Conservation (phyloP, 2,329 filamentous ascomycete species). For the Fusarium drepaniforme region DNA sequence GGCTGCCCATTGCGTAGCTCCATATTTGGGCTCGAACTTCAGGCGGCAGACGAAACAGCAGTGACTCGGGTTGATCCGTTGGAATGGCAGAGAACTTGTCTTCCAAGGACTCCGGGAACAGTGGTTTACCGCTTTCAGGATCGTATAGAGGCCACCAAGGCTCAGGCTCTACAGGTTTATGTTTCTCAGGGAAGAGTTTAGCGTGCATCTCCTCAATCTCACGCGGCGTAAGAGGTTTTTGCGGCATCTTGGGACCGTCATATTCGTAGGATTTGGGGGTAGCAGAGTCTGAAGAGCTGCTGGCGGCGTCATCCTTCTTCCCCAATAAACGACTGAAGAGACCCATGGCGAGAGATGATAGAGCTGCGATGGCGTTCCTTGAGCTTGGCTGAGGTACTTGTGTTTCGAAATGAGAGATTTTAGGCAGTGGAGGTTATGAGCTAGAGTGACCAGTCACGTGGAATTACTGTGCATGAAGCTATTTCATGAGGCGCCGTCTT, state of each 20-base stretch:
- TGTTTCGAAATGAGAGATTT: not conserved
- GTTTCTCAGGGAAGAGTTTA: not conserved
- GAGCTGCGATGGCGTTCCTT: not conserved
- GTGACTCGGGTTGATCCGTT: not conserved
- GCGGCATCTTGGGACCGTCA: not conserved
- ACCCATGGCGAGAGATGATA: not conserved
- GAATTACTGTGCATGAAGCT: not conserved
- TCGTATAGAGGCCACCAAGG: not conserved
- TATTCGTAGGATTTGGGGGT: not conserved
- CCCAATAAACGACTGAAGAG: not conserved
- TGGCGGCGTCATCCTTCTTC: not conserved
- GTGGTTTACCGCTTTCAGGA: not conserved
- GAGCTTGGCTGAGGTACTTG: not conserved
- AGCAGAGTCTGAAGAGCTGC: not conserved
- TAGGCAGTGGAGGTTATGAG: not conserved
- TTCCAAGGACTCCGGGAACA: not conserved
- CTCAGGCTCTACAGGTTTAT: not conserved
- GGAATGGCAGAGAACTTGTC: not conserved
- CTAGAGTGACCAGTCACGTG: not conserved
- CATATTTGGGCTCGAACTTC: not conserved
- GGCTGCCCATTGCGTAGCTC: not conserved
- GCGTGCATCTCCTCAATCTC: slow-evolving; percentile 14
- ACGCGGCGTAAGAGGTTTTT: slow-evolving; percentile 6
- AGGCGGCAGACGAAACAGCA: not conserved
- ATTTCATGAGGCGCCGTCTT: not conserved